Percentiles rank a stretch among this genome's conserved stretches.
phyloP scores from a whole-genome alignment of 2,329 filamentous ascomycete species.

The Zymoseptoria tritici region DNA sequence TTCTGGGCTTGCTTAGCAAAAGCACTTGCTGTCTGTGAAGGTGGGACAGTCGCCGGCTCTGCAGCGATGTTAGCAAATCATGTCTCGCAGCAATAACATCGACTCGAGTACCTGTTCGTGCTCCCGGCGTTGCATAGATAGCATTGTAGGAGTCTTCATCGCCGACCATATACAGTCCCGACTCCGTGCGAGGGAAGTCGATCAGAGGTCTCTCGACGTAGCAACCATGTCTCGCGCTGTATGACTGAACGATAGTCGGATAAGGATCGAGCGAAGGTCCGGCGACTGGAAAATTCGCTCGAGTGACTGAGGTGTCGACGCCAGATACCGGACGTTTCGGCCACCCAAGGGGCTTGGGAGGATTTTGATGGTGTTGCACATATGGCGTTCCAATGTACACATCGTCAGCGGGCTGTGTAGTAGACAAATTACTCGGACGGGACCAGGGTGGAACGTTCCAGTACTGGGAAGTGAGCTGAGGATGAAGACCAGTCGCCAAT shows the following conservation, averaged over 20 bases:
- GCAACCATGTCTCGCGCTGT: background rate
- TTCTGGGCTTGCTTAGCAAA: background rate
- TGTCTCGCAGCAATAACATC: background rate
- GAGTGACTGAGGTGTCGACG: background rate
- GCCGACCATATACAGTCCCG: background rate
- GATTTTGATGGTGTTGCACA: background rate
- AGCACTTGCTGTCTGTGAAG: background rate
- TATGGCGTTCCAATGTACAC: too few relatives aligned
- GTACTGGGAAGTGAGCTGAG: too few relatives aligned
- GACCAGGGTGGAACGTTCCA: too few relatives aligned
- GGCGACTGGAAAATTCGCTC: background rate
- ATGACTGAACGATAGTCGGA: background rate
- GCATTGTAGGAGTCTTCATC: background rate
- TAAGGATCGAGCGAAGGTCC: background rate
- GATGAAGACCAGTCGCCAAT: too few relatives aligned
- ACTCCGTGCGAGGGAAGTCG: background rate
- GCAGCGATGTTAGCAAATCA: background rate
- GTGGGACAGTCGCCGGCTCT: background rate
- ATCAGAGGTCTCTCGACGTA: background rate
- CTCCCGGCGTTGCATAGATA: background rate
- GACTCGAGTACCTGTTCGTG: background rate
- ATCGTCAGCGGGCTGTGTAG: too few relatives aligned
- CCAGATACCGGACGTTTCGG: background rate
- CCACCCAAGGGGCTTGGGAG: background rate
- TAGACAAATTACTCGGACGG: too few relatives aligned